These are phyloP conservation scores for Graphilbum fragrans DNA, from an alignment of 2,329 filamentous ascomycete species.

Conservation along the genomic window DNA sequence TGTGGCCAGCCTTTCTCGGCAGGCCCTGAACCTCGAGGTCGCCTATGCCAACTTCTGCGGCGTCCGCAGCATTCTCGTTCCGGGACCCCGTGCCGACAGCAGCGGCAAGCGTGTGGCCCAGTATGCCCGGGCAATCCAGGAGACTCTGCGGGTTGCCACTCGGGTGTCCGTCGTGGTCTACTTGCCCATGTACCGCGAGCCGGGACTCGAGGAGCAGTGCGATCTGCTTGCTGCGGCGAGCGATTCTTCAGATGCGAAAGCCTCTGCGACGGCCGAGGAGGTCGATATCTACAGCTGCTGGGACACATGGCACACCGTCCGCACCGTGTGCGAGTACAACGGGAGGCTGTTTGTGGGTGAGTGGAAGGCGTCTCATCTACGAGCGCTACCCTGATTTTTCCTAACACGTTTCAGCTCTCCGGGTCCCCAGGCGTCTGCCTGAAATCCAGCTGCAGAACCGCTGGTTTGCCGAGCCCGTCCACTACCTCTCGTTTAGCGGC, in stretches of 20 bases:
- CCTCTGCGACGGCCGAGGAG: slow-evolving; percentile 26
- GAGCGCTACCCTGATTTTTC: neutral
- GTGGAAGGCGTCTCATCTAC: slow-evolving; percentile 19
- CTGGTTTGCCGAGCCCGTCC: slow-evolving; percentile 59
- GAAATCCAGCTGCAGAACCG: slow-evolving; percentile 48
- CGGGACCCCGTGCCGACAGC: slow-evolving; percentile 53
- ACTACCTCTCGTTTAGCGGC: slow-evolving; percentile 44
- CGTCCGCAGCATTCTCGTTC: slow-evolving; percentile 68
- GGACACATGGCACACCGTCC: slow-evolving; percentile 89
- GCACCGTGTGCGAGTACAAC: slow-evolving; percentile 77
- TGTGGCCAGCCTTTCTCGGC: slow-evolving; percentile 75
- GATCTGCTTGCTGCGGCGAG: slow-evolving; percentile 38
- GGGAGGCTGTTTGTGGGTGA: slow-evolving; percentile 72
- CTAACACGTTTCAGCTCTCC: slow-evolving; percentile 29
- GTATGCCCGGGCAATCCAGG: slow-evolving; percentile 74
- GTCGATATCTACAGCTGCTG: slow-evolving; percentile 68
- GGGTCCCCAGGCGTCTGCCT: slow-evolving; percentile 46
- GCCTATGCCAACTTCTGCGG: slow-evolving; percentile 95
- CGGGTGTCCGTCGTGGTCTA: slow-evolving; percentile 73
- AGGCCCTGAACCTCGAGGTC: slow-evolving; percentile 82
- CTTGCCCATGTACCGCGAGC: slow-evolving; percentile 70
- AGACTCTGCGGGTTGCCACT: slow-evolving; percentile 61
- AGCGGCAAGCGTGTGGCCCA: slow-evolving; percentile 47
- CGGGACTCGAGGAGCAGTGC: slow-evolving; percentile 39
- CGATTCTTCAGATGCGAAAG: slow-evolving; percentile 16